Evolutionary conservation across 345 rosid genomes (phyloP), one percentile per base, ranked within the genome.

Genomic region (Adansonia digitata): DNA sequence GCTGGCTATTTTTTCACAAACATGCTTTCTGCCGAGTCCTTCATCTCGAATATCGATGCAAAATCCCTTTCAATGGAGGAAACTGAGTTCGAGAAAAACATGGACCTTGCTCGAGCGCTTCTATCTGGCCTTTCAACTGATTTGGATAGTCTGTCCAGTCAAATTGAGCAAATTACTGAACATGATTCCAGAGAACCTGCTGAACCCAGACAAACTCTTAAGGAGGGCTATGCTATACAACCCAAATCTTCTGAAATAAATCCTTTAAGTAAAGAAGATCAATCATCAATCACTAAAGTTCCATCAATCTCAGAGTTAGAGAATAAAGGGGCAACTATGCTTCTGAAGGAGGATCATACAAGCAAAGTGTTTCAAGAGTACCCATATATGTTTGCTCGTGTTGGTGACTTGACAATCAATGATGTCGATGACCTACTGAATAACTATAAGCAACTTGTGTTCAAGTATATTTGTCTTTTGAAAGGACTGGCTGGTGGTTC

Each of bases 1-100:
- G 89, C 92, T 69, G 81, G 92, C 53, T 93, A 93, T 74, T 91
- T 87, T 82, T 86, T 91, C 60, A 93, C 97, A 15, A 91, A 93
- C 83, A 85, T 93, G 86, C 90, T 93, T 60, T 93, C 97, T 31
- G 97, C 92, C 37, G 94, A 87, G 83, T 81, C 94, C 78, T 93
- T 93, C 81, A 85, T 93, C 76, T 87, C 92, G 14, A 91, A 87
- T 77, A 90, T 93, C 77, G 91, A 91, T 78, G 97, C 95, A 29
- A 84, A 83, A 46, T 83, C 97, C 42, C 82, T 94, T 70, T 94
- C 94, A 29, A 82, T 94, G 89, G 92, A 94, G 62, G 97, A 88
- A 82, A 74, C 86, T 72, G 97, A 94, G 63, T 94, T 87, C 91
- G 43, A 35, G 67, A 62, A 62, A 35, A 62, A 62, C 43, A 62